Conservation (phyloP, 2,329 filamentous ascomycete genomes). For the Penicillium sp. region DNA sequence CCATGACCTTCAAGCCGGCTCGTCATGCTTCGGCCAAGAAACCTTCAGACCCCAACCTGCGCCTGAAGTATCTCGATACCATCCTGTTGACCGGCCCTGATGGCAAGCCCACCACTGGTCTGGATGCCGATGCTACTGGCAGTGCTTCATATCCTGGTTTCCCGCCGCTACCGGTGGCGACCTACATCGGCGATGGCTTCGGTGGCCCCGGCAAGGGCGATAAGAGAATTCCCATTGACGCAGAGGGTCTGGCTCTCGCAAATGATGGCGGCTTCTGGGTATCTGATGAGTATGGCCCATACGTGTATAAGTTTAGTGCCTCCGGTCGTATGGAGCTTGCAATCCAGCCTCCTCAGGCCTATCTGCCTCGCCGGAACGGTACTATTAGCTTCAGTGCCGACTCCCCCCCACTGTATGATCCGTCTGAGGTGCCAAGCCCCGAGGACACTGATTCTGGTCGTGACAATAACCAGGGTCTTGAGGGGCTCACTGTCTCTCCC, state of each 20-base stretch:
- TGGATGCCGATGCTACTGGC: slow-evolving; percentile 63
- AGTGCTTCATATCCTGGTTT: slow-evolving; percentile 61
- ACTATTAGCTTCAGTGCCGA: slow-evolving; percentile 65
- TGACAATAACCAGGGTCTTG: slow-evolving; percentile 75
- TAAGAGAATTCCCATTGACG: slow-evolving; percentile 63
- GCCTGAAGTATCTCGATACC: slow-evolving; percentile 66
- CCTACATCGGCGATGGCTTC: slow-evolving; percentile 69
- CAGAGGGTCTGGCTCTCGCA: slow-evolving; percentile 67
- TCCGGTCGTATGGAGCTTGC: slow-evolving; percentile 64
- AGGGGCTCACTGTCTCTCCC: slow-evolving; percentile 66
- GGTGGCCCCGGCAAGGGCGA: slow-evolving; percentile 64
- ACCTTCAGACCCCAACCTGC: slow-evolving; percentile 63
- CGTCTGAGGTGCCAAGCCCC: slow-evolving; percentile 54
- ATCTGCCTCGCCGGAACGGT: slow-evolving; percentile 66
- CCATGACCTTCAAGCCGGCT: slow-evolving; percentile 60
- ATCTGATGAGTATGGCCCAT: slow-evolving; percentile 71
- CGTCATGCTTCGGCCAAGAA: slow-evolving; percentile 55
- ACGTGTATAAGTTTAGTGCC: slow-evolving; percentile 66
- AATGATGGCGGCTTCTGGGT: slow-evolving; percentile 68
- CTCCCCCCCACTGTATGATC: slow-evolving; percentile 64
- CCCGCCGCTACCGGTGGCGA: slow-evolving; percentile 64
- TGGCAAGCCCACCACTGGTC: slow-evolving; percentile 64
- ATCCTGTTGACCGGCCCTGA: slow-evolving; percentile 67
- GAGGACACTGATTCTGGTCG: slow-evolving; percentile 64
- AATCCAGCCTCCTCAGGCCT: slow-evolving; percentile 66